Conservation (phyloP, 306 rosid species). For the Quillaja saponaria region DNA sequence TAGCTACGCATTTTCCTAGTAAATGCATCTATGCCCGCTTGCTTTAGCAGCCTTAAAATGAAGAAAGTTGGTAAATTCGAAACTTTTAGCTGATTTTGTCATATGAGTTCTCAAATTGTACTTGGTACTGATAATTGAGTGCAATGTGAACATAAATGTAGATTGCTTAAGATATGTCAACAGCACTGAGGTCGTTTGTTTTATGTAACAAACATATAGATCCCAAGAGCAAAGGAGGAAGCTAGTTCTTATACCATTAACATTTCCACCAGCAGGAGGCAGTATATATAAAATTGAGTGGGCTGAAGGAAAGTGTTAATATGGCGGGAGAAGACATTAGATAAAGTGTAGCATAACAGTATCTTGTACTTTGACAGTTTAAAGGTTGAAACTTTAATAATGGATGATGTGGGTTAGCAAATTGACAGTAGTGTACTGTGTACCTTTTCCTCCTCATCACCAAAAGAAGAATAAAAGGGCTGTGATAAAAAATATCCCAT, state of each 20-base stretch:
- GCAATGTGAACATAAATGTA: neutral
- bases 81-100: neutral
- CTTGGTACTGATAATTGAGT: neutral
- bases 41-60: neutral
- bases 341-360: neutral
- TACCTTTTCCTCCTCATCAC: conserved; percentile 1
- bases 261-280: too few relatives aligned
- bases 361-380: neutral
- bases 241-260: neutral
- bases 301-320: neutral
- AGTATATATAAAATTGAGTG: neutral
- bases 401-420: neutral
- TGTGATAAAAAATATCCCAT: neutral
- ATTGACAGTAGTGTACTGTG: neutral
- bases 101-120: neutral
- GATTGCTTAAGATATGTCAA: conserved; percentile 17
- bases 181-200: neutral
- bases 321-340: neutral
- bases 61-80: neutral
- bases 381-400: neutral
- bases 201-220: neutral
- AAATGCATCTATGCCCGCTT: neutral
- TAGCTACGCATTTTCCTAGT: neutral
- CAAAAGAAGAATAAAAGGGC: conserved; percentile 5
- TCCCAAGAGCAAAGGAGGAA: neutral